Evolutionary conservation across 2,329 filamentous ascomycete species (phyloP), one percentile per base, ranked within the genome.

Genomic region (Keithomyces neogunnii): DNA sequence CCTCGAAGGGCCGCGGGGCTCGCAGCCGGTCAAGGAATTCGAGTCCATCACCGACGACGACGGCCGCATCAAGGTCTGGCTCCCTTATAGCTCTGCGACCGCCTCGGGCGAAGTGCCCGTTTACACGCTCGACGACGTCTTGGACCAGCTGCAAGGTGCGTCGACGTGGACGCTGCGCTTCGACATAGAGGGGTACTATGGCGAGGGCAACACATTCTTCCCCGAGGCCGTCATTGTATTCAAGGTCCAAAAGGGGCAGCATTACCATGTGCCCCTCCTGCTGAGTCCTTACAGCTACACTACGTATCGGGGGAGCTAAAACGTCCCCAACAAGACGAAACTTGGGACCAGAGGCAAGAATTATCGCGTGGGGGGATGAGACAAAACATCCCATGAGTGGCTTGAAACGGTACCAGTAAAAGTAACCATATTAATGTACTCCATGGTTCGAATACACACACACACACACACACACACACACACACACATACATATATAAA

Each of bases 231-330:
- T 69, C 13, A 73, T 84, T 39, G 71, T 73, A 1, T 81, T 81
- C 54, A 69, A 71, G 47, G 76, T 82, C 28, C 63, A 69, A 9
- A 68, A 72, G 61, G 76, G 74, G 28, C 82, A 88, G 74, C 82
- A 86, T 63, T 92, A 88, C 63, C 88, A 93, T 71, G 86, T 93
- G 3, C 88, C 88, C 44, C 68, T 93, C 63, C 64, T 93, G 66
- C 66, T 92, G 69, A 83, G 85, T 56, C 88, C 88, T 32, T 91
- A 84, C 70, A 86, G 85, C 64, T 93, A 89, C 70, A 87, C 85
- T 40, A 92, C 88, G 8, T 93, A 93, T 69, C 74, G 88, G 46
- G 88, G 88, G 13, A 88, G 84, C 65, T 89, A 71, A 72, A 59
- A 3, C 13, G 19, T 5, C 10, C 36, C 13, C 13, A 33, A 30